phyloP scores from a whole-genome alignment of 371 early-diverging fungal genomes.

The Rhizopus arrhizus region DNA sequence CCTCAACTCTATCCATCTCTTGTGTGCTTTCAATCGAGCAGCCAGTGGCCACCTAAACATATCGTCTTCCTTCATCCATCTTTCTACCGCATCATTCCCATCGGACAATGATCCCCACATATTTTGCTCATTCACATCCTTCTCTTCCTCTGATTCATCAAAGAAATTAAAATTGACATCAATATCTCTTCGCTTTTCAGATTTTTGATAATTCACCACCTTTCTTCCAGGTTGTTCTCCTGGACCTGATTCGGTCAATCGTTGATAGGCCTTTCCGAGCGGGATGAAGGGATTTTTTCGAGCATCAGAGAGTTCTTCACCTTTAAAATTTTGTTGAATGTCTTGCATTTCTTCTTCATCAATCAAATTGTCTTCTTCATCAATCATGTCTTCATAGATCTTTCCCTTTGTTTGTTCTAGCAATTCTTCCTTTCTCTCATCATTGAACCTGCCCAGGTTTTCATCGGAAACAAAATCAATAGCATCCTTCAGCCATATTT shows the following conservation, averaged over 20 bases:
- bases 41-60: constrained; percentile 57
- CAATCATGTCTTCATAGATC: constrained; percentile 37
- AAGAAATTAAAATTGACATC: constrained; percentile 34
- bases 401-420: constrained; percentile 41
- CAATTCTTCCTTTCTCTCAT: constrained; percentile 32
- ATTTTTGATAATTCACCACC: constrained; percentile 46
- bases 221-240: constrained; percentile 26
- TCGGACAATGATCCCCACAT: constrained; percentile 4
- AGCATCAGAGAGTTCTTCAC: constrained; percentile 36
- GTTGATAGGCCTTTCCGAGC: constrained; percentile 38
- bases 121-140: not conserved
- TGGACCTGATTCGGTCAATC: constrained; percentile 10
- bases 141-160: constrained; percentile 21
- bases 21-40: constrained; percentile 58
- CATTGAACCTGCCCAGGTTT: constrained; percentile 10
- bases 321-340: constrained; percentile 46
- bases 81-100: constrained; percentile 28
- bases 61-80: constrained; percentile 50
- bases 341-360: constrained; percentile 62
- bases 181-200: constrained; percentile 7
- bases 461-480: constrained; percentile 35
- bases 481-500: constrained; percentile 50
- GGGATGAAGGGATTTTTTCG: constrained; percentile 33
- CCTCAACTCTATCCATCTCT: constrained; percentile 55
- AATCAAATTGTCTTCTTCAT: constrained; percentile 51